phyloP scores from a whole-genome alignment of 129 eudicot species.

The Deinandra increscens region DNA sequence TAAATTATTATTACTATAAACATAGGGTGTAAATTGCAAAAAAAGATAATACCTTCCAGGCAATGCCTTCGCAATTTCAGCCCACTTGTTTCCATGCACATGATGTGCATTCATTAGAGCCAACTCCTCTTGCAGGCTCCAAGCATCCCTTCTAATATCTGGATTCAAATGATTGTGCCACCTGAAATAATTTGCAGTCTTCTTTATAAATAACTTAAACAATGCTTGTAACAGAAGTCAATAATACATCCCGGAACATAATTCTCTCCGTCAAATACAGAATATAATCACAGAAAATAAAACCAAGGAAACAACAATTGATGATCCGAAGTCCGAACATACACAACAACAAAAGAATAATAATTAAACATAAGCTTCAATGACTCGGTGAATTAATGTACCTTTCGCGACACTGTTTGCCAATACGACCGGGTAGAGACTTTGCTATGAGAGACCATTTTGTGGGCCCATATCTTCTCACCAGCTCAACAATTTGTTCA shows the following conservation, averaged over 20 bases:
- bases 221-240: not conserved
- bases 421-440: slow-evolving; percentile 89
- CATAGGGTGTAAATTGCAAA: not conserved
- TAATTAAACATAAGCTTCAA: not conserved
- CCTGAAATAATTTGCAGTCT: slow-evolving; percentile 42
- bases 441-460: slow-evolving; percentile 93
- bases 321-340: not conserved
- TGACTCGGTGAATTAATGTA: slow-evolving; percentile 21
- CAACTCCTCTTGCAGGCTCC: slow-evolving; percentile 79
- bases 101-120: slow-evolving; percentile 74
- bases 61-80: slow-evolving; percentile 76
- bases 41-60: slow-evolving; percentile 70
- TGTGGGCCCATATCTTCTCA: slow-evolving; percentile 74
- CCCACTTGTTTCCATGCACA: slow-evolving; percentile 89
- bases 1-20: not conserved
- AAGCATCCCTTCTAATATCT: slow-evolving; percentile 73
- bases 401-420: slow-evolving; percentile 99
- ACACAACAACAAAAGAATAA: not conserved
- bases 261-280: not conserved
- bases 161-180: slow-evolving; percentile 99
- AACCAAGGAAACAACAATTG: not conserved
- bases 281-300: not conserved
- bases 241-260: not conserved
- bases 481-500: slow-evolving; percentile 70
- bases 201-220: not conserved